A percentile compares a stretch with the other conserved stretches of the same genome.
These are phyloP conservation scores for Coemansia sp. DNA, from an alignment of 192 early-diverging fungal genomes.

Conservation along the genomic window DNA sequence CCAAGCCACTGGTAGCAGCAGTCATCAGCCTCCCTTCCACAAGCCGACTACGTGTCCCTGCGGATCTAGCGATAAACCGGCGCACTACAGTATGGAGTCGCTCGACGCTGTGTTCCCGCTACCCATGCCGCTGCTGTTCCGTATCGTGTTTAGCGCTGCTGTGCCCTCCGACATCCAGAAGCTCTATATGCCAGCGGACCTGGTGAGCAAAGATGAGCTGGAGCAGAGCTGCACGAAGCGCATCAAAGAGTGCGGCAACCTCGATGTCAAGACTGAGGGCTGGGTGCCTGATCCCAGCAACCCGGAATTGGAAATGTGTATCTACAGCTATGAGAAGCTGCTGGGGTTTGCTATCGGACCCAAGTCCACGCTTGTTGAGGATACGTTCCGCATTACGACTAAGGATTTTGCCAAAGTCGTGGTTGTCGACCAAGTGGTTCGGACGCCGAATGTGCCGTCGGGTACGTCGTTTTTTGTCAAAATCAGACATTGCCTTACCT, in stretches of 20 bases:
- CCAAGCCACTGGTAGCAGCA: background rate
- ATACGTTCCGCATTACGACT: slow-evolving; percentile 35
- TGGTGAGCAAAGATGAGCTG: slow-evolving; percentile 28
- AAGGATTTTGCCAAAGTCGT: slow-evolving; percentile 39
- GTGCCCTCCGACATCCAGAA: slow-evolving; percentile 26
- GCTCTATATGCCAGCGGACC: slow-evolving; percentile 25
- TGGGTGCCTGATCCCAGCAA: slow-evolving; percentile 52
- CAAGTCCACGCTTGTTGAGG: slow-evolving; percentile 50
- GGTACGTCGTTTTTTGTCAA: slow-evolving; percentile 56
- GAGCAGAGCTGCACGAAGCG: slow-evolving; percentile 43
- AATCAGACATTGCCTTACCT: slow-evolving; percentile 54
- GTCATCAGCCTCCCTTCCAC: slow-evolving; percentile 21
- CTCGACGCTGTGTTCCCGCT: slow-evolving; percentile 53
- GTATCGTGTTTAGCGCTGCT: slow-evolving; percentile 47
- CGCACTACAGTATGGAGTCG: slow-evolving; percentile 43
- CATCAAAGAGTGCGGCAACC: slow-evolving; percentile 36
- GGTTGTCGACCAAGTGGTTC: slow-evolving; percentile 46
- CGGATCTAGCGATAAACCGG: slow-evolving; percentile 22
- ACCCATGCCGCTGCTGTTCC: slow-evolving; percentile 49
- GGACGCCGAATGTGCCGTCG: slow-evolving; percentile 56
- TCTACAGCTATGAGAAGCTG: slow-evolving; percentile 52
- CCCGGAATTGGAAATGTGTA: slow-evolving; percentile 33
- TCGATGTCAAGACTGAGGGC: slow-evolving; percentile 46
- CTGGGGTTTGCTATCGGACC: slow-evolving; percentile 58
- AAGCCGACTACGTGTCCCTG: slow-evolving; percentile 47